phyloP scores from a whole-genome alignment of 2,329 filamentous ascomycete species.

The Fusarium pseudograminearum region DNA sequence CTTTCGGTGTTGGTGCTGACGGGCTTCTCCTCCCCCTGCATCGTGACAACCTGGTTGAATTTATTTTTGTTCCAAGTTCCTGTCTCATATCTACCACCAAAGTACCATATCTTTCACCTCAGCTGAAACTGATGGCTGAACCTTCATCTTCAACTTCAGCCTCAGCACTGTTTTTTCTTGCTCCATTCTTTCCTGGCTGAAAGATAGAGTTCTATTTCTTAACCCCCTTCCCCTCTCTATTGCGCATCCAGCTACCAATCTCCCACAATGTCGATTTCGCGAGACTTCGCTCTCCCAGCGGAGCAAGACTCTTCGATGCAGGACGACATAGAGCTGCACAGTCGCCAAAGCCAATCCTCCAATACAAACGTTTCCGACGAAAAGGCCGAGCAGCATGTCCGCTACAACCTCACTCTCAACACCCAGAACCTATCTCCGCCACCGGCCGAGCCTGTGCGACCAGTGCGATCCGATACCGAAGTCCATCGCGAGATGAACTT shows the following conservation, averaged over 20 bases:
- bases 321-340: constrained; percentile 26
- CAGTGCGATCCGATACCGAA: constrained; percentile 47
- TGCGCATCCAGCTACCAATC: neutral
- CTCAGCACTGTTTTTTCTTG: constrained; percentile 1
- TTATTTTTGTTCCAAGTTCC: constrained; percentile 13
- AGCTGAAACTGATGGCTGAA: constrained; percentile 11
- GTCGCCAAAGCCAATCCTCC: constrained; percentile 42
- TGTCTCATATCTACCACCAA: constrained; percentile 8
- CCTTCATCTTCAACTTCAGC: neutral
- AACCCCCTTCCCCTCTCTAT: neutral
- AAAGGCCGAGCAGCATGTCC: constrained; percentile 41
- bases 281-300: constrained; percentile 30
- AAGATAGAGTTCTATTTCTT: neutral
- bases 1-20: constrained; percentile 31
- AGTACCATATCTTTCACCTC: constrained; percentile 1
- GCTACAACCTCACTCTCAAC: constrained; percentile 47
- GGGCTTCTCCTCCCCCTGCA: constrained; percentile 33
- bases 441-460: constrained; percentile 28
- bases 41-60: constrained; percentile 24
- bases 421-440: constrained; percentile 46
- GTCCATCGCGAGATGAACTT: constrained; percentile 45
- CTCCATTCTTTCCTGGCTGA: neutral
- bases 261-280: constrained; percentile 20
- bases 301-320: constrained; percentile 20
- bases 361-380: constrained; percentile 42